Evolutionary conservation across 1,139 yeast species (phyloP).

Genomic region (Scheffersomyces insectosa): DNA sequence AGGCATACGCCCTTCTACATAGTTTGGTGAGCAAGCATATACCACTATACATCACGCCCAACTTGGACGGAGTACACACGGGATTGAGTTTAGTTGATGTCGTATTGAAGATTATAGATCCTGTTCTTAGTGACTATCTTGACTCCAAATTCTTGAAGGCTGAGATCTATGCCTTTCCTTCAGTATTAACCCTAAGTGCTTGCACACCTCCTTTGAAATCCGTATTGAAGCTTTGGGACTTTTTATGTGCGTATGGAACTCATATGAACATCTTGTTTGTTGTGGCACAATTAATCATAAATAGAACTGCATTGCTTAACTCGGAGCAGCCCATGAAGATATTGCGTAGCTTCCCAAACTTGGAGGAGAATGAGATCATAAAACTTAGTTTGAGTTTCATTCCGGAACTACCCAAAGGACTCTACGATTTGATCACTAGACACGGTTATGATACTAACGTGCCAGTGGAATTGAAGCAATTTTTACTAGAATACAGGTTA

Average conservation of each 20-base stretch:
- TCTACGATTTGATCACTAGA: conserved; percentile 68
- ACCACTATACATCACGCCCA: conserved; percentile 78
- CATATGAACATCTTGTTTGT: conserved; percentile 85
- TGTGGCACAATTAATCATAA: conserved; percentile 78
- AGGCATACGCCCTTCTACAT: conserved; percentile 74
- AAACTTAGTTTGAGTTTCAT: conserved; percentile 80
- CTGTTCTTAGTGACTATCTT: conserved; percentile 61
- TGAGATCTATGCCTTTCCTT: conserved; percentile 86
- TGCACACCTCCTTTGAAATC: conserved; percentile 85
- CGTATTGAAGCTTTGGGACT: conserved; percentile 84
- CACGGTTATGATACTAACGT: conserved; percentile 67
- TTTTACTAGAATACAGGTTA: conserved; percentile 5
- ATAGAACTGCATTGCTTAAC: conserved; percentile 59
- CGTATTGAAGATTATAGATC: conserved; percentile 72
- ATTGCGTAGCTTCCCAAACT: conserved; percentile 68
- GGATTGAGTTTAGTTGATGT: conserved; percentile 71
- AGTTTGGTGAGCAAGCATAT: conserved; percentile 59
- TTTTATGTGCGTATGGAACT: conserved; percentile 85
- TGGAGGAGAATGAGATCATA: conserved; percentile 75
- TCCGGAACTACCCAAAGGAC: conserved; percentile 67
- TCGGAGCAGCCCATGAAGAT: conserved; percentile 73
- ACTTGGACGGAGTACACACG: conserved; percentile 79
- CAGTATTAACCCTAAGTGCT: conserved; percentile 83
- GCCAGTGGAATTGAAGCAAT: conserved; percentile 36
- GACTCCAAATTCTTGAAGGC: conserved; percentile 71